Percentiles rank a stretch among this genome's conserved stretches.
phyloP scores from a whole-genome alignment of 2,329 filamentous ascomycete species.

The Fusarium sp. region DNA sequence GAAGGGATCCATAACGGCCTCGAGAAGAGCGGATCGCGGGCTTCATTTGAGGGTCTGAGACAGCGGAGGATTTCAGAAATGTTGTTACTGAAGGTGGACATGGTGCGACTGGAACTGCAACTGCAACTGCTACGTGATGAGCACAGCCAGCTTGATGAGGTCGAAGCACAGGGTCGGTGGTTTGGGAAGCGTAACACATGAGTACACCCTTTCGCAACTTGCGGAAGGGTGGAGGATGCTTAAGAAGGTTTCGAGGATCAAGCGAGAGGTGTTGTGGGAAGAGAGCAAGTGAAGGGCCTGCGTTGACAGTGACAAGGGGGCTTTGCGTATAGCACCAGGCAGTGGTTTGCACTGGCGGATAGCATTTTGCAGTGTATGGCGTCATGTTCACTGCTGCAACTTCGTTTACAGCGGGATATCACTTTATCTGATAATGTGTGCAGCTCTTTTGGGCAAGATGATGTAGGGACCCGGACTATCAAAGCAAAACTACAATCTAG shows the following conservation, averaged over 20 bases:
- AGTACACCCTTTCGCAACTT: conserved; percentile 27
- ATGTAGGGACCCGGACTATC: conserved; percentile 37
- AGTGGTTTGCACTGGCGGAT: conserved; percentile 27
- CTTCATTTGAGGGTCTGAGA: conserved; percentile 50
- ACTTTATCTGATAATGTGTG: conserved; percentile 7
- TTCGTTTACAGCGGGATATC: conserved; percentile 7
- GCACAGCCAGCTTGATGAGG: conserved; percentile 17
- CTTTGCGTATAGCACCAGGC: conserved; percentile 9
- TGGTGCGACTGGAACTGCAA: conserved; percentile 40
- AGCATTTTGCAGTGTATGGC: background rate
- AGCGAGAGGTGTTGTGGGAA: conserved; percentile 27
- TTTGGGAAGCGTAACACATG: conserved; percentile 39
- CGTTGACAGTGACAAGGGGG: conserved; percentile 20
- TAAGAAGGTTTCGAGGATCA: conserved; percentile 18
- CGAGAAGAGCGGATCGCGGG: conserved; percentile 20
- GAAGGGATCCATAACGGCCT: conserved; percentile 25
- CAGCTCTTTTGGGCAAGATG: conserved; percentile 6
- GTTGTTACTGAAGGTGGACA: conserved; percentile 36
- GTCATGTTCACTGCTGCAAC: conserved; percentile 1
- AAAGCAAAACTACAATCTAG: conserved; percentile 21
- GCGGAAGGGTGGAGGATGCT: conserved; percentile 35
- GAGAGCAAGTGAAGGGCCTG: background rate
- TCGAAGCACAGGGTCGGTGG: conserved; percentile 20
- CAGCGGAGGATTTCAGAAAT: conserved; percentile 48
- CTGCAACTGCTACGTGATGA: conserved; percentile 32